Evolutionary conservation across 495 filamentous ascomycete species (phyloP), one percentile per base, ranked within the genome.

Genomic region (Aspergillus sclerotiicarbonarius): DNA sequence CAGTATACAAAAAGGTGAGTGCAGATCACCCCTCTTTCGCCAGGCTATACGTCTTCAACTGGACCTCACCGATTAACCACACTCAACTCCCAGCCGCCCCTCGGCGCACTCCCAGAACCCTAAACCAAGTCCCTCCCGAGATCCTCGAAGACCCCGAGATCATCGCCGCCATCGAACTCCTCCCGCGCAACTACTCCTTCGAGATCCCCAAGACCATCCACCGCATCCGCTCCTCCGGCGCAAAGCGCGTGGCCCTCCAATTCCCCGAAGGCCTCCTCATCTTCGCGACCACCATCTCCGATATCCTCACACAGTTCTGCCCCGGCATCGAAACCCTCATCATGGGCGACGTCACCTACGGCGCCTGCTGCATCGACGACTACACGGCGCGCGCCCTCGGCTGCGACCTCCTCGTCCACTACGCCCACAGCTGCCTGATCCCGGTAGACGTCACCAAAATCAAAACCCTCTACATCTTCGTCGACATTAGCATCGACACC

Each of bases 291-390:
- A 98, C 94, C 16, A 96, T 99, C 55, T 95, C 95, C 4, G 94
- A 99, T 73, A 99, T 98, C 72, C 78, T 99, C 33, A 91, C 90
- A 10, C 86, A 89, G 61, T 99, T 99, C 78, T 99, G 94, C 71
- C 86, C 91, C 0, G 91, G 90, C 4, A 87, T 85, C 41, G 88
- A 93, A 65, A 97, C 95, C 0, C 76, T 97, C 15, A 98, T 99
- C 70, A 98, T 99, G 94, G 94, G 95, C 51, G 94, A 99, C 63
- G 94, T 99, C 25, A 99, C 94, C 0, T 99, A 99, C 74, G 94
- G 94, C 47, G 94, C 94, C 3, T 99, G 94, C 77, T 99, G 94
- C 67, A 97, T 99, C 60, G 94, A 99, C 68, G 94, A 99, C 75
- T 99, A 93, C 74, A 98, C 94, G 0, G 94, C 94, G 0, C 84